phyloP scores from a whole-genome alignment of 2,329 filamentous ascomycete genomes.

The Talaromyces sp. region DNA sequence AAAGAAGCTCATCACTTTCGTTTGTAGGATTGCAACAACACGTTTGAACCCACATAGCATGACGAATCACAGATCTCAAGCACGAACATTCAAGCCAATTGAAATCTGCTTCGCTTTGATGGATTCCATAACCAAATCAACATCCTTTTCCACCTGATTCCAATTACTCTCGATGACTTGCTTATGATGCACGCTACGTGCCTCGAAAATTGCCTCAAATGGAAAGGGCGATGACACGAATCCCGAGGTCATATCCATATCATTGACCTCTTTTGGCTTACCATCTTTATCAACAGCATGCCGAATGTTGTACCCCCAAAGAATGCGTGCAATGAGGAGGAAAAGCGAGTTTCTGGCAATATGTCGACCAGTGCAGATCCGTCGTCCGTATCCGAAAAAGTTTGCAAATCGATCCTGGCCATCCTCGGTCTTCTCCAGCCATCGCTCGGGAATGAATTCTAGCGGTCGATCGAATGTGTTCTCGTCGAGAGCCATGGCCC shows the following conservation, averaged over 20 bases:
- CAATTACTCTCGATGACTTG: slow-evolving; percentile 25
- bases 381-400: slow-evolving; percentile 56
- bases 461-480: slow-evolving; percentile 29
- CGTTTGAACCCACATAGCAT: too few species aligned
- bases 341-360: slow-evolving; percentile 38
- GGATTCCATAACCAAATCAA: slow-evolving; percentile 20
- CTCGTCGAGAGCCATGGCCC: slow-evolving; percentile 43
- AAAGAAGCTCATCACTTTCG: too few species aligned
- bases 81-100: not conserved
- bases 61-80: not conserved
- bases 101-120: not conserved
- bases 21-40: too few species aligned
- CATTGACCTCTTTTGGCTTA: slow-evolving; percentile 26
- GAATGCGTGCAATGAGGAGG: slow-evolving; percentile 58
- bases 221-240: slow-evolving; percentile 26
- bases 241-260: slow-evolving; percentile 23
- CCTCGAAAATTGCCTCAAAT: slow-evolving; percentile 28
- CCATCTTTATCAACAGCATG: slow-evolving; percentile 17
- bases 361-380: slow-evolving; percentile 42
- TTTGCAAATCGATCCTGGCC: slow-evolving; percentile 46
- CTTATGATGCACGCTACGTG: slow-evolving; percentile 23
- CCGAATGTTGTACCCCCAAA: slow-evolving; percentile 38
- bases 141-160: slow-evolving; percentile 22
- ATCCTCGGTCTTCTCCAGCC: slow-evolving; percentile 41
- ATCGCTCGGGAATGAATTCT: slow-evolving; percentile 39